A percentile compares a stretch with the other conserved stretches of the same genome.
Evolutionary conservation across 768 basidiomycete genomes (phyloP).

Genomic region (Nidularia pulvinata): DNA sequence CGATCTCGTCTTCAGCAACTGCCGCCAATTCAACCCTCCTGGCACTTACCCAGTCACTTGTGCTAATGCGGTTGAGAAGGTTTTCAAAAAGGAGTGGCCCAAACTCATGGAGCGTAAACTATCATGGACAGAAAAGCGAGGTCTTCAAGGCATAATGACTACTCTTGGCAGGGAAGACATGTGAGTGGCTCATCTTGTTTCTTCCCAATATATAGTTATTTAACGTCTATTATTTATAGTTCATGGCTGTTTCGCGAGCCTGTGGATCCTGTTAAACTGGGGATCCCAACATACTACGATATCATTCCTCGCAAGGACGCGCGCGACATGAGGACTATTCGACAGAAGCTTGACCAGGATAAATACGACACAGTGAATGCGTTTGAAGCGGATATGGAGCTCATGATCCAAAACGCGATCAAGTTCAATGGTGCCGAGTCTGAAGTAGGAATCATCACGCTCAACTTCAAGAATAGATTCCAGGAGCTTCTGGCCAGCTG

Average conservation of each 20-base stretch:
- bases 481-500: slow-evolving; percentile 49
- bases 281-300: slow-evolving; percentile 88
- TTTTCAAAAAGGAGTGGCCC: slow-evolving; percentile 86
- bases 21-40: slow-evolving; percentile 89
- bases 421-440: slow-evolving; percentile 86
- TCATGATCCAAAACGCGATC: slow-evolving; percentile 90
- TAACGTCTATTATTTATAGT: slow-evolving; percentile 29
- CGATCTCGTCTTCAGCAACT: slow-evolving; percentile 85
- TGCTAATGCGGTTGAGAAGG: slow-evolving; percentile 72
- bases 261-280: slow-evolving; percentile 84
- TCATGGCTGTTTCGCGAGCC: slow-evolving; percentile 81
- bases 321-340: slow-evolving; percentile 84
- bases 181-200: slow-evolving; percentile 31
- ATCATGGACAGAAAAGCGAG: slow-evolving; percentile 77
- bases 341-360: slow-evolving; percentile 77
- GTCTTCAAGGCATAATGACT: slow-evolving; percentile 69
- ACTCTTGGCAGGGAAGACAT: slow-evolving; percentile 67
- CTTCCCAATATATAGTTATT: not conserved
- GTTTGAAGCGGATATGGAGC: slow-evolving; percentile 82
- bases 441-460: slow-evolving; percentile 70
- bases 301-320: slow-evolving; percentile 85
- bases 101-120: slow-evolving; percentile 75
- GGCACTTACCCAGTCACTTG: slow-evolving; percentile 72
- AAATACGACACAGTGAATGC: slow-evolving; percentile 79
- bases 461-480: slow-evolving; percentile 46